Evolutionary conservation across 495 filamentous ascomycete species (phyloP).

Genomic region (Penicillium antarcticum): DNA sequence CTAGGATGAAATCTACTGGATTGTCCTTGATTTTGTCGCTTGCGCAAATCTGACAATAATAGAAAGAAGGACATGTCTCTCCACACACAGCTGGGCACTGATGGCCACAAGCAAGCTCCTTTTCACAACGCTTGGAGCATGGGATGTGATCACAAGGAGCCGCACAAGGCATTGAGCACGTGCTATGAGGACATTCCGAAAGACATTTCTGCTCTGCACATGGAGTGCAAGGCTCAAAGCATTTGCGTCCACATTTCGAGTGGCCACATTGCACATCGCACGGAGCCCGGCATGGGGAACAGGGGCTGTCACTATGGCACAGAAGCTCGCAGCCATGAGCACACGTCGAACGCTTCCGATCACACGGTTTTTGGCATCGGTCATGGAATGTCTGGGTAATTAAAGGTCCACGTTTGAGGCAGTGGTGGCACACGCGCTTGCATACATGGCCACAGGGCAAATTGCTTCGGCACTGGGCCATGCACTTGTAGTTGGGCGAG

Average conservation of each 20-base stretch:
- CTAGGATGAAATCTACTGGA: slow-evolving; percentile 52
- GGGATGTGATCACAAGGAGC: slow-evolving; percentile 62
- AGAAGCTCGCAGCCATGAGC: slow-evolving; percentile 48
- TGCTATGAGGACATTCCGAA: slow-evolving; percentile 54
- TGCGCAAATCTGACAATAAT: slow-evolving; percentile 58
- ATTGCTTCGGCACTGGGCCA: slow-evolving; percentile 36
- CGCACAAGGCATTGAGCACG: slow-evolving; percentile 61
- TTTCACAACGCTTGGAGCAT: slow-evolving; percentile 62
- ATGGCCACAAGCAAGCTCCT: slow-evolving; percentile 60
- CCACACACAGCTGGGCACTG: slow-evolving; percentile 67
- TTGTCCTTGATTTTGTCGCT: slow-evolving; percentile 36
- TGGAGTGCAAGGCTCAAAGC: slow-evolving; percentile 61
- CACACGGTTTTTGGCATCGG: slow-evolving; percentile 50
- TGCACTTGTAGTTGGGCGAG: slow-evolving; percentile 39
- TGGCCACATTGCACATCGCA: slow-evolving; percentile 65
- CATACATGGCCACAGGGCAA: slow-evolving; percentile 65
- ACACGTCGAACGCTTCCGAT: slow-evolving; percentile 54
- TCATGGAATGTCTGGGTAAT: slow-evolving; percentile 40
- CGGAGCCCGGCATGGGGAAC: slow-evolving; percentile 48
- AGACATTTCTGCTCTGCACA: slow-evolving; percentile 57
- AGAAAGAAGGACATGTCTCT: slow-evolving; percentile 54
- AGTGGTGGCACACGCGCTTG: slow-evolving; percentile 45
- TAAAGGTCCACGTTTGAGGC: slow-evolving; percentile 31
- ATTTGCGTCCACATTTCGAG: slow-evolving; percentile 55
- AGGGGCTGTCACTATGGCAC: slow-evolving; percentile 55